Conservation (phyloP, 225 moss, liverwort and hornwort species). For the Bryum argenteum region DNA sequence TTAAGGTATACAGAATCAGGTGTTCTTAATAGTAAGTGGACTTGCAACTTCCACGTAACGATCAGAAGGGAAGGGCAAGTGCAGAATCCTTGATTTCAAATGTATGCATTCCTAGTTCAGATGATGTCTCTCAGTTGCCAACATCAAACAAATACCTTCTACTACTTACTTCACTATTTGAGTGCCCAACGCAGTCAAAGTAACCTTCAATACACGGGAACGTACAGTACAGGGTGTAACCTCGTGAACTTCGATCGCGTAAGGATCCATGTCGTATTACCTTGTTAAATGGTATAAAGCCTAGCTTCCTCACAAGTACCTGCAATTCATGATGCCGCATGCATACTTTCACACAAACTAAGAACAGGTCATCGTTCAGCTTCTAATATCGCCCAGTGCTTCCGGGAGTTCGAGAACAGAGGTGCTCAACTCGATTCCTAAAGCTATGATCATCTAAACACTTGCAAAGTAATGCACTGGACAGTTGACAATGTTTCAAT, state of each 20-base stretch:
- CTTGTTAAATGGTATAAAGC: no score
- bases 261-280: no score
- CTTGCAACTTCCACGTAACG: not conserved
- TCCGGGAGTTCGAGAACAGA: not conserved
- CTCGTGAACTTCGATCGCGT: no score
- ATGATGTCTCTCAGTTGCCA: not conserved
- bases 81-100: not conserved
- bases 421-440: not conserved
- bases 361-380: not conserved
- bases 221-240: no score
- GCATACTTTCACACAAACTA: not conserved
- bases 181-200: no score
- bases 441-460: not conserved
- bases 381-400: not conserved
- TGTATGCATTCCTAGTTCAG: not conserved
- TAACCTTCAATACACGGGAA: no score
- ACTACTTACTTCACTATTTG: no score
- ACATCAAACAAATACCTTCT: no score
- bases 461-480: no score
- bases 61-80: not conserved
- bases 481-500: no score
- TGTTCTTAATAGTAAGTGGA: not conserved
- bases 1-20: not conserved
- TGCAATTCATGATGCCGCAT: not conserved
- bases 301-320: no score